Conservation (phyloP, 345 rosid genomes). For the Tarenaya hassleriana region DNA sequence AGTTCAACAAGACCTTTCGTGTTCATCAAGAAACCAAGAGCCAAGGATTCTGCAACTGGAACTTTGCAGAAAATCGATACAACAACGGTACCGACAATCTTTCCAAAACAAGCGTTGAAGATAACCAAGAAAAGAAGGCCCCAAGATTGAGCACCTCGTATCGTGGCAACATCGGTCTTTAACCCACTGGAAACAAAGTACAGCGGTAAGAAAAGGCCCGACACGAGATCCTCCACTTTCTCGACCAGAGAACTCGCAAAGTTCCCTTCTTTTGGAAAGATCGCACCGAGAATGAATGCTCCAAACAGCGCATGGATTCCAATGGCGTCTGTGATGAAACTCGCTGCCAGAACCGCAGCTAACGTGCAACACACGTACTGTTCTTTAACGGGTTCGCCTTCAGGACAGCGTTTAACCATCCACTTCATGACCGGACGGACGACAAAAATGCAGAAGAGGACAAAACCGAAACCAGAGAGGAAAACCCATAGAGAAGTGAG, state of each 20-base stretch:
- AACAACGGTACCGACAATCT: constrained; percentile 42
- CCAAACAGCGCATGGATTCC: constrained; percentile 56
- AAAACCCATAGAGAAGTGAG: constrained; percentile 44
- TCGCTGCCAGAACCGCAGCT: constrained; percentile 41
- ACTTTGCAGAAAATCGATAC: constrained; percentile 41
- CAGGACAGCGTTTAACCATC: constrained; percentile 32
- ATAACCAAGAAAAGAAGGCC: constrained; percentile 42
- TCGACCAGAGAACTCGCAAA: constrained; percentile 36
- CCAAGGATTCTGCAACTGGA: constrained; percentile 40
- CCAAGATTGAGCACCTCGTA: constrained; percentile 41
- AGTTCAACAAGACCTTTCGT: constrained; percentile 45
- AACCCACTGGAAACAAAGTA: constrained; percentile 56
- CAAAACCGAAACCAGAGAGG: constrained; percentile 37
- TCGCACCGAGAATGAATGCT: constrained; percentile 45
- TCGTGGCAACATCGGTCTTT: constrained; percentile 41
- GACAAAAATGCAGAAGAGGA: constrained; percentile 25
- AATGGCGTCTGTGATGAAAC: constrained; percentile 42
- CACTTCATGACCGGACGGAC: constrained; percentile 25
- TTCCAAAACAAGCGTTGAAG: constrained; percentile 50
- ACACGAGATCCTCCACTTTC: constrained; percentile 48
- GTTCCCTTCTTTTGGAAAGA: constrained; percentile 42
- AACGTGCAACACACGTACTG: constrained; percentile 41
- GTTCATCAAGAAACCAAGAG: constrained; percentile 60
- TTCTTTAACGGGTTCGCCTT: constrained; percentile 31
- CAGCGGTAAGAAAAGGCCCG: constrained; percentile 45